Conservation (phyloP, 2,329 filamentous ascomycete genomes). For the Aspergillus viridinutans region DNA sequence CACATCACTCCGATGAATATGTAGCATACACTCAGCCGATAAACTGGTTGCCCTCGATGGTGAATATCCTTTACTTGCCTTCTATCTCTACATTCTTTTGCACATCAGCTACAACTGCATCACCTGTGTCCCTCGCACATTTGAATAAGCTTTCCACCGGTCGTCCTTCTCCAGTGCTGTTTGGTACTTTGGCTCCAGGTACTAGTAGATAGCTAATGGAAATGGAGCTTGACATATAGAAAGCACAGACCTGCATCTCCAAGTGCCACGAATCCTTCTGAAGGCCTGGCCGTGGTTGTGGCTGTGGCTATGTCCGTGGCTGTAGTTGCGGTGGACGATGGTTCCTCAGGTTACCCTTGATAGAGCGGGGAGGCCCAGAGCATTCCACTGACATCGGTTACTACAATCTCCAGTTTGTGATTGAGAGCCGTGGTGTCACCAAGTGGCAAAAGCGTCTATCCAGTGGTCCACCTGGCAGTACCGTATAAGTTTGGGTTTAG, state of each 20-base stretch:
- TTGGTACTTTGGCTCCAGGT: too few relatives aligned
- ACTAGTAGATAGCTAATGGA: not conserved
- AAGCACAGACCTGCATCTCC: not conserved
- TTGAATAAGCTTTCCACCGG: too few relatives aligned
- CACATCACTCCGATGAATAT: not conserved
- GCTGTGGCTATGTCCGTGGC: not conserved
- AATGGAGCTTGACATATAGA: not conserved
- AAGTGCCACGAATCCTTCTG: not conserved
- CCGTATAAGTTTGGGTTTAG: not conserved
- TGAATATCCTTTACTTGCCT: too few relatives aligned
- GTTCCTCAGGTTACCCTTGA: not conserved
- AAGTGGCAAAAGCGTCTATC: not conserved
- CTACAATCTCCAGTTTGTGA: not conserved
- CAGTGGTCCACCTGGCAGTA: not conserved
- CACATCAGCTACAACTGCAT: too few relatives aligned
- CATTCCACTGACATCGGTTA: not conserved
- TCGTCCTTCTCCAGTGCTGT: too few relatives aligned
- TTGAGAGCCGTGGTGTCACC: not conserved
- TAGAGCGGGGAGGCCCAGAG: not conserved
- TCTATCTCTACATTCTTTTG: too few relatives aligned
- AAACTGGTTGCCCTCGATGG: too few relatives aligned
- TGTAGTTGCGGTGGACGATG: not conserved
- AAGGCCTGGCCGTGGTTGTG: too few relatives aligned
- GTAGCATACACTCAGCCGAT: too few relatives aligned
- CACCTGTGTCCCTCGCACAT: too few relatives aligned